Base-by-base conservation (phyloP, 2,329 filamentous ascomycete species). In the Talaromyces sp. region DNA sequence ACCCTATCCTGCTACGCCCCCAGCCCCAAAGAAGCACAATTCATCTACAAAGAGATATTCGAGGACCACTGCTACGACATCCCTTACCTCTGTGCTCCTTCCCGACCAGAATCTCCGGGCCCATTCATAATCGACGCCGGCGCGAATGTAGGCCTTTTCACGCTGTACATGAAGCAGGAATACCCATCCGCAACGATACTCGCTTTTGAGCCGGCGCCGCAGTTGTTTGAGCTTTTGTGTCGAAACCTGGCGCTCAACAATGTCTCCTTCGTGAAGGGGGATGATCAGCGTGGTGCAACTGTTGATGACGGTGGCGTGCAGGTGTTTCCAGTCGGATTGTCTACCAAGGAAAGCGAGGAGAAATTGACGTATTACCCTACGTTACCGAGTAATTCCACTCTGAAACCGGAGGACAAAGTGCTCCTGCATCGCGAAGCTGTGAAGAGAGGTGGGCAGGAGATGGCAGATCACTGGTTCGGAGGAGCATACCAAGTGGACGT, bases 31-130 rank as follows among this genome's bases (percentile, higher is more conserved):
- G 57, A 59, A 37, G 57, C 57, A 46, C 28, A 48, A 14, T 59
- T 59, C 57, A 59, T 59, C 28, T 37, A 59, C 6, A 59, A 50
- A 12, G 57, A 59, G 8, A 59, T 59, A 2, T 59, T 59, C 57
- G 57, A 48, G 16, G 57, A 50, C 6, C 57, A 59, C 42, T 59
- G 57, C 18, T 59, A 59, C 57, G 21, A 59, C 28, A 37, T 50
- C 12, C 31, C 28, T 2, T 35, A n/a, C 5, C n/a, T 52, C 16
- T 11, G 23, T 6, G 14, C 39, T n/a, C 14, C 14, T 40, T 18
- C 39, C 2, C 39, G 16, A 1, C 6, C 16, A 40, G 39, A 40
- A 21, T 52, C 16, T 33, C 35, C 48, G 9, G 4, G 8, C 1
- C 25, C 28, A 52, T 59, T 59, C 14, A 59, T 59, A 23, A 28